Conservation (phyloP, 768 basidiomycete species). For the Rhizopogon rudus region DNA sequence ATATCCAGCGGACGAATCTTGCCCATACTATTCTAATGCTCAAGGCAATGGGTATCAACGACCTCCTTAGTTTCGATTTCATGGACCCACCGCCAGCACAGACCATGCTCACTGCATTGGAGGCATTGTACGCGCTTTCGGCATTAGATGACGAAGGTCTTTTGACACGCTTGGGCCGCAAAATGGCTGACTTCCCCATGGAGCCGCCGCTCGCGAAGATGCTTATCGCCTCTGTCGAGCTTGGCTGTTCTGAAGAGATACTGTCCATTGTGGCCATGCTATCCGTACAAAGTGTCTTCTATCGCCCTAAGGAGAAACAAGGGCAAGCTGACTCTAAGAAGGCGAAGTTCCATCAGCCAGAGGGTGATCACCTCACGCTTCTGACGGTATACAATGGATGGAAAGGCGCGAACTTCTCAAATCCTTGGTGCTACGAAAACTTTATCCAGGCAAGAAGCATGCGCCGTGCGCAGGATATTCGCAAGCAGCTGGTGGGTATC, state of each 20-base stretch:
- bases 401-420: constrained; percentile 94
- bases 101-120: constrained; percentile 94
- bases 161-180: constrained; percentile 88
- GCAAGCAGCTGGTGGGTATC: constrained; percentile 96
- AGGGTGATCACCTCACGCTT: constrained; percentile 91
- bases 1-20: constrained; percentile 94
- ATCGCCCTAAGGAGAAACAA: constrained; percentile 99
- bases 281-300: constrained; percentile 94
- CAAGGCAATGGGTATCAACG: constrained; percentile 99
- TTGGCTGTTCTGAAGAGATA: constrained; percentile 98
- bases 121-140: constrained; percentile 90
- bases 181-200: constrained; percentile 99
- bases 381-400: constrained; percentile 98
- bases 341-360: constrained; percentile 98
- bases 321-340: constrained; percentile 99
- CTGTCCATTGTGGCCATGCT: constrained; percentile 97
- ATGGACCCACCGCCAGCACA: constrained; percentile 99
- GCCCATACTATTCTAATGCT: constrained; percentile 90
- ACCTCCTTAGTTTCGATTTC: constrained; percentile 95
- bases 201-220: constrained; percentile 96
- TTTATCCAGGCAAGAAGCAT: constrained; percentile 98
- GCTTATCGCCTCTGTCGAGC: constrained; percentile 95
- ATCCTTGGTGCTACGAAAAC: constrained; percentile 99
- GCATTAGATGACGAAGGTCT: constrained; percentile 97
- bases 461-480: constrained; percentile 94